Evolutionary conservation across 2,329 filamentous ascomycete species (phyloP).

Genomic region (Fusarium sp.): DNA sequence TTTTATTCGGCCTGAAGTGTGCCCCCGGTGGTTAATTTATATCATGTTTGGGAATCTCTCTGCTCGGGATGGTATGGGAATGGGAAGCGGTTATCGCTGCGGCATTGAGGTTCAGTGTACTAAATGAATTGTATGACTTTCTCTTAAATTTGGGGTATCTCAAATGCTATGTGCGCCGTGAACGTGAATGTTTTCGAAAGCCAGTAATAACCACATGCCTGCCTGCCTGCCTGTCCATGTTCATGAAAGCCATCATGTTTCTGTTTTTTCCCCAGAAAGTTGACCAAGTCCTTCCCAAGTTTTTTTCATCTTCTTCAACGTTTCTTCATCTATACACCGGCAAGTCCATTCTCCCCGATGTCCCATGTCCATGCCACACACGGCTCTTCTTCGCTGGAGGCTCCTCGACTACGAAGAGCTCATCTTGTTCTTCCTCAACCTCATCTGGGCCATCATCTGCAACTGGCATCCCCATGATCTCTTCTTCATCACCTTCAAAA

Average conservation of each 20-base stretch:
- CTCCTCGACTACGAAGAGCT: conserved; percentile 46
- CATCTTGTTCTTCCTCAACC: conserved; percentile 29
- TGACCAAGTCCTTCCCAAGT: background rate
- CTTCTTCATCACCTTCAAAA: conserved; percentile 39
- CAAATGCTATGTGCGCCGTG: conserved; percentile 29
- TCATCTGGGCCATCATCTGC: background rate
- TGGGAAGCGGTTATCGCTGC: background rate
- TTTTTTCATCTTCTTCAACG: conserved; percentile 1
- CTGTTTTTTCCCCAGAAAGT: background rate
- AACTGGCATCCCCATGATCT: background rate
- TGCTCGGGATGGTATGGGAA: background rate
- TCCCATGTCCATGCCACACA: background rate
- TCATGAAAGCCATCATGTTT: background rate
- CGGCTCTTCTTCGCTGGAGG: conserved; percentile 26
- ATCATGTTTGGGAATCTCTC: background rate
- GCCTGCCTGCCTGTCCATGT: background rate
- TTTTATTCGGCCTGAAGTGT: background rate
- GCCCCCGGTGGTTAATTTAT: too few relatives aligned
- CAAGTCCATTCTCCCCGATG: conserved; percentile 10
- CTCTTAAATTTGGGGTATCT: conserved; percentile 32
- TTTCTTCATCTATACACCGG: conserved; percentile 13
- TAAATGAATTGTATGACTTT: conserved; percentile 3
- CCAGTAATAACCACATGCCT: conserved; percentile 4
- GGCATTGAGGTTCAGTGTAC: background rate
- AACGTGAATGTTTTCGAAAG: conserved; percentile 7